Base-by-base conservation (phyloP, 768 basidiomycete species). In the Lactarius psammicola region DNA sequence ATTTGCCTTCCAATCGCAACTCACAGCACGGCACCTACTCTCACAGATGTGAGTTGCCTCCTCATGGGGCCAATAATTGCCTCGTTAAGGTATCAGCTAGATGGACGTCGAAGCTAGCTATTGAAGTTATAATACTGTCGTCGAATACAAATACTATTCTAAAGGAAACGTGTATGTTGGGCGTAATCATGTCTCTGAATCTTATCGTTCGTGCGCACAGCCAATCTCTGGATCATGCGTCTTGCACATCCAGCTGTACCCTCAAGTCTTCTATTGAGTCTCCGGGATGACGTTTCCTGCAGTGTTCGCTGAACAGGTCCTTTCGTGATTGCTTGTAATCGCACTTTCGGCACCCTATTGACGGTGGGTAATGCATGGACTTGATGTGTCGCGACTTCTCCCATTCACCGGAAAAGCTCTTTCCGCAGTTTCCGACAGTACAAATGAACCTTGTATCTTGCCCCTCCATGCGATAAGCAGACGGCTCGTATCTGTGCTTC, bases 291-390 rank as follows among this genome's bases (percentile, higher is more conserved):
- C 65, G 65, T 40, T 66, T 66, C 61, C 26, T 66, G 65, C 65
- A 66, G 34, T 66, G 65, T 6, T 66, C 65, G 40, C 33, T 59
- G 61, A 66, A 66, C 9, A 66, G 33, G 9, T 66, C 65, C 26
- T 66, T 66, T 18, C 65, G 65, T 2, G 65, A 66, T 55, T 66
- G 65, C 56, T 66, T 66, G 57, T 66, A 66, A 34, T 55, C 59
- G 61, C 65, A 66, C 15, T 7, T 28, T 46, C 57, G 38, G 49
- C 65, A 66, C 10, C 61, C 65, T 28, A 66, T 58, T 54, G 65
- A 55, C 56, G 61, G 65, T 23, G 65, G 65, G 46, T 30, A 15
- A 23, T 66, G 65, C 38, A 66, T 33, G 51, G 65, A 66, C 28
- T 63, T 62, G 33, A 66, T 30, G 7, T 66, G 65, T 36, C 65